phyloP scores from a whole-genome alignment of 306 rosid genomes.

The Fagus crenata region DNA sequence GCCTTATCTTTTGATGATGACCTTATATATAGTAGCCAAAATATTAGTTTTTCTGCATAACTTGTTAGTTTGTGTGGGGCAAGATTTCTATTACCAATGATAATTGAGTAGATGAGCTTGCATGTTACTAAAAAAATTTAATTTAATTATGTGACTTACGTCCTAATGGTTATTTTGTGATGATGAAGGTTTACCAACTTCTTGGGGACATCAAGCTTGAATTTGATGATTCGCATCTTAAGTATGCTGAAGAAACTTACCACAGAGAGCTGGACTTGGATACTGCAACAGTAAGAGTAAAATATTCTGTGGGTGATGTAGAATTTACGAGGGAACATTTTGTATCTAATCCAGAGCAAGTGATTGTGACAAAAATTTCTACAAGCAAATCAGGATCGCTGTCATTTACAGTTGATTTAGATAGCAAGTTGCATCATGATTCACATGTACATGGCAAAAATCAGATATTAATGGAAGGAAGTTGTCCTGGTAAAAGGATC shows the following conservation, averaged over 20 bases:
- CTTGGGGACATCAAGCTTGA: slow-evolving; percentile 79
- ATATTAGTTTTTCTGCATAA: background rate
- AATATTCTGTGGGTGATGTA: slow-evolving; percentile 67
- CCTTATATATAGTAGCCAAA: background rate
- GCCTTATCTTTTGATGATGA: background rate
- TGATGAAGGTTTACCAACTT: slow-evolving; percentile 74
- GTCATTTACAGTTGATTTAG: slow-evolving; percentile 67
- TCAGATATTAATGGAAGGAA: slow-evolving; percentile 69
- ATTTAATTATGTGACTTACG: slow-evolving; percentile 5
- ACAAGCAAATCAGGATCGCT: slow-evolving; percentile 67
- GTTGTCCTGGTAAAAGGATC: slow-evolving; percentile 61
- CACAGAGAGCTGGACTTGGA: slow-evolving; percentile 78
- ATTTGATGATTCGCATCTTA: slow-evolving; percentile 69
- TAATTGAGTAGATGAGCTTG: slow-evolving; percentile 5
- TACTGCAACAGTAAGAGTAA: slow-evolving; percentile 64
- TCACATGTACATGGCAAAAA: slow-evolving; percentile 50
- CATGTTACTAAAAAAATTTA: slow-evolving; percentile 14
- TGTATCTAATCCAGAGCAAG: slow-evolving; percentile 78
- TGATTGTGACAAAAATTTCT: slow-evolving; percentile 64
- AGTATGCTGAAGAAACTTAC: slow-evolving; percentile 61
- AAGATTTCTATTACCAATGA: background rate
- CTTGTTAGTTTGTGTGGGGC: background rate
- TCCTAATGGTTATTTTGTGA: slow-evolving; percentile 26
- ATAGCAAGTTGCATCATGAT: slow-evolving; percentile 67
- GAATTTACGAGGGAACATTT: slow-evolving; percentile 85